These are phyloP conservation scores for Rhizophagus clarus DNA, from an alignment of 192 early-diverging fungal genomes.

Conservation along the genomic window DNA sequence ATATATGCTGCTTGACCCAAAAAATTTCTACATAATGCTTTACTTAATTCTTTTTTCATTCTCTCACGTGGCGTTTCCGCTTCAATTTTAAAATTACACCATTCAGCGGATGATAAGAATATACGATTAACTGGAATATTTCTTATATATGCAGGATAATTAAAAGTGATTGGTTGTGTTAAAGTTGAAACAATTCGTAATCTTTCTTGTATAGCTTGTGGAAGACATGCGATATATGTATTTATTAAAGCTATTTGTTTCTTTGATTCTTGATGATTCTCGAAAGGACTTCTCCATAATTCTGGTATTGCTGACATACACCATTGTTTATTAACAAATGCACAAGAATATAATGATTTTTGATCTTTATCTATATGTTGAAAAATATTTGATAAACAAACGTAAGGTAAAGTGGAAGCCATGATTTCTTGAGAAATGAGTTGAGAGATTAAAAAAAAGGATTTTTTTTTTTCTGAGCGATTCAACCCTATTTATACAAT, in stretches of 20 bases:
- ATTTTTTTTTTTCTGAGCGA: no score
- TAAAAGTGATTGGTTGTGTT: neutral
- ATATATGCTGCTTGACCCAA: neutral
- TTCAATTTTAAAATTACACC: neutral
- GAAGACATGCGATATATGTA: neutral
- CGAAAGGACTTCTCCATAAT: conserved; percentile 8
- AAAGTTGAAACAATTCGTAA: neutral
- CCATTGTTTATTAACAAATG: conserved; percentile 16
- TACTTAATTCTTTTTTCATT: neutral
- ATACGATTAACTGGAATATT: neutral
- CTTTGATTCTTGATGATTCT: neutral
- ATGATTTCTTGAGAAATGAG: neutral
- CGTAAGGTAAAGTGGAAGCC: neutral
- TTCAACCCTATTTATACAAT: no score
- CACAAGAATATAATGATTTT: neutral
- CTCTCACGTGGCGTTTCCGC: neutral
- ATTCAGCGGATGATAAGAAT: neutral
- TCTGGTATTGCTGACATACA: conserved; percentile 7
- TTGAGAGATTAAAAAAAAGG: neutral
- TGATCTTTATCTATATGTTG: neutral
- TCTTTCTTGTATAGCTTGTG: neutral
- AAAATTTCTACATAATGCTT: neutral
- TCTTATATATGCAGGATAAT: neutral
- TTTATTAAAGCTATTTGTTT: neutral
- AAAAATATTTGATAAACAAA: neutral